These are phyloP conservation scores for Talaromyces sp. DNA, from an alignment of 2,329 filamentous ascomycete species.

Conservation along the genomic window DNA sequence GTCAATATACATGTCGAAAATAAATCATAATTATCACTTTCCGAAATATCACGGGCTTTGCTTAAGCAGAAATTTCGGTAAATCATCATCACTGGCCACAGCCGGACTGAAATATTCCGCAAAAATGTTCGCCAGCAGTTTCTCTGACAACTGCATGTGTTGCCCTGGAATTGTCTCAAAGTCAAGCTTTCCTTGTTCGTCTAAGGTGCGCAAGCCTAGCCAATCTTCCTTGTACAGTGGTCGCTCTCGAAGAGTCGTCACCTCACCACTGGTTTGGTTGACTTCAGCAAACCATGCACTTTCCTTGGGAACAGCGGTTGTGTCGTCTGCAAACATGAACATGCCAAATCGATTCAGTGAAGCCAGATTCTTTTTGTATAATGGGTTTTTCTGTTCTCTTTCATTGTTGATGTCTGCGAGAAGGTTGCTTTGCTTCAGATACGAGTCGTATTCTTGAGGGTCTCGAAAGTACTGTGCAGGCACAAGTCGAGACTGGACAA, in stretches of 20 bases:
- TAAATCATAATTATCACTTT: background rate
- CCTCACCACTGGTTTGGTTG: slow-evolving; percentile 57
- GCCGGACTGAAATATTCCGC: slow-evolving; percentile 40
- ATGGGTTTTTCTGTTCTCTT: slow-evolving; percentile 63
- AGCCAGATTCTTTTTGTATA: slow-evolving; percentile 66
- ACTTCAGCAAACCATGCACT: slow-evolving; percentile 86
- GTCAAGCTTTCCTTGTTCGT: slow-evolving; percentile 69
- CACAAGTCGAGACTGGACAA: slow-evolving; percentile 74
- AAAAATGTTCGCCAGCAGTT: slow-evolving; percentile 62
- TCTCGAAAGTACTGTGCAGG: slow-evolving; percentile 94
- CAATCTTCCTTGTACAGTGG: slow-evolving; percentile 83
- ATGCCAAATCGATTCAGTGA: slow-evolving; percentile 73
- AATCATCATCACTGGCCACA: slow-evolving; percentile 16
- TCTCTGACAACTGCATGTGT: slow-evolving; percentile 74
- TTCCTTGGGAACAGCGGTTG: slow-evolving; percentile 82
- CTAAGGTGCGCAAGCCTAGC: slow-evolving; percentile 75
- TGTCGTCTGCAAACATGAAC: slow-evolving; percentile 84
- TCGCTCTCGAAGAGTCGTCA: slow-evolving; percentile 62
- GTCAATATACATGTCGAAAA: background rate
- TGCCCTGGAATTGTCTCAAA: slow-evolving; percentile 68
- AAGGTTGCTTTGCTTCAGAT: slow-evolving; percentile 78
- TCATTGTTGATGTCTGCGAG: slow-evolving; percentile 97
- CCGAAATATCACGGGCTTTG: slow-evolving; percentile 1
- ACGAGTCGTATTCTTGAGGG: slow-evolving; percentile 59
- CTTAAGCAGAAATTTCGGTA: slow-evolving; percentile 1